Conservation (phyloP, 2,329 filamentous ascomycete genomes). For the Aspergillus sp. region DNA sequence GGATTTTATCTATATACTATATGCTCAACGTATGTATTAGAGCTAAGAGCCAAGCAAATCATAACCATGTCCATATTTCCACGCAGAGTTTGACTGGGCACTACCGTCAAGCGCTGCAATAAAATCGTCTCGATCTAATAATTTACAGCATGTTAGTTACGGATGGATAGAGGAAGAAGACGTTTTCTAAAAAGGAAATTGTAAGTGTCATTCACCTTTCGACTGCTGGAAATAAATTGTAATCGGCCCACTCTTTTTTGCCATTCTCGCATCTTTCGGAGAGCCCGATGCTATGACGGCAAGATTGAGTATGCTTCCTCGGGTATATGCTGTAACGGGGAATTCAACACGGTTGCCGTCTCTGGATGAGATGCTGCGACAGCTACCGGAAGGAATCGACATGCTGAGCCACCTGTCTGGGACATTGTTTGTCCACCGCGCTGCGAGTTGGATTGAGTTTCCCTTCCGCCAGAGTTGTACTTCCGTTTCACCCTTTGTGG, state of each 20-base stretch:
- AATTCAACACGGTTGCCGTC: slow-evolving; percentile 26
- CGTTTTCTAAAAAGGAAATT: background rate
- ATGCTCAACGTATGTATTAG: too few relatives aligned
- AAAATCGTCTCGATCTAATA: slow-evolving; percentile 23
- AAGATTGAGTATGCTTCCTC: slow-evolving; percentile 30
- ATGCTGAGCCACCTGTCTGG: slow-evolving; percentile 32
- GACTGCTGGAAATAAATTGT: slow-evolving; percentile 26
- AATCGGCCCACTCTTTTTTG: slow-evolving; percentile 21
- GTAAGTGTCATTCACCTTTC: slow-evolving; percentile 18
- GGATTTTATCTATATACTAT: too few relatives aligned
- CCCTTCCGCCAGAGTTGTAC: slow-evolving; percentile 32
- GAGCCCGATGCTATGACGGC: slow-evolving; percentile 26
- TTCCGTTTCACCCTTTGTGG: slow-evolving; percentile 27
- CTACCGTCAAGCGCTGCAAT: slow-evolving; percentile 8
- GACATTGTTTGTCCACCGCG: slow-evolving; percentile 29
- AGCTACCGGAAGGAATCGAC: slow-evolving; percentile 17
- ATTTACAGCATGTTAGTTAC: background rate
- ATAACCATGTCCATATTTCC: background rate
- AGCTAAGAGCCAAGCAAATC: background rate
- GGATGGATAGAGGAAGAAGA: background rate
- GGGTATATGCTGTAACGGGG: slow-evolving; percentile 18
- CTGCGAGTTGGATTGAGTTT: slow-evolving; percentile 23
- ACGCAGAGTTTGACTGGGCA: background rate
- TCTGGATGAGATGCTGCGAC: slow-evolving; percentile 6
- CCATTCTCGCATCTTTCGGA: slow-evolving; percentile 21